These are phyloP conservation scores for Chalciporus sphaerocephalus DNA, from an alignment of 768 basidiomycete genomes.

Conservation along the genomic window DNA sequence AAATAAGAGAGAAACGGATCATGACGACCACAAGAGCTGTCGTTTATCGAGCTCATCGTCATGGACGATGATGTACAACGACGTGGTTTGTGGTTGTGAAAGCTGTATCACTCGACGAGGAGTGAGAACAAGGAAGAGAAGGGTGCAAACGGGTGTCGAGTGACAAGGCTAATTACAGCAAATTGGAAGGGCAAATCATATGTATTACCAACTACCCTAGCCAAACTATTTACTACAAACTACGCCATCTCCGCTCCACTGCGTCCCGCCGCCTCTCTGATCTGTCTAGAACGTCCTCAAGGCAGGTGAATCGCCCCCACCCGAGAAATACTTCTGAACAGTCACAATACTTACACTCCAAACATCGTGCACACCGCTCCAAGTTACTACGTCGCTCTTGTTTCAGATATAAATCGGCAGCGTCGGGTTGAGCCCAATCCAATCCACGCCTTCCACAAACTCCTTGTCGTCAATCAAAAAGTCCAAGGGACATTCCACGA, in stretches of 20 bases:
- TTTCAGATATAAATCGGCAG: slow-evolving; percentile 70
- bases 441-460: slow-evolving; percentile 65
- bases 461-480: slow-evolving; percentile 80
- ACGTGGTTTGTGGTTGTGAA: slow-evolving; percentile 4
- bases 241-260: too few species aligned
- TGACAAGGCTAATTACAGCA: slow-evolving; percentile 6
- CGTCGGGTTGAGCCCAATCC: slow-evolving; percentile 71
- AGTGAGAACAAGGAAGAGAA: slow-evolving; percentile 1
- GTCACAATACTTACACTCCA: slow-evolving; percentile 5
- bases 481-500: slow-evolving; percentile 78
- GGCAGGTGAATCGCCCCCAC: neutral
- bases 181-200: neutral
- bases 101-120: slow-evolving; percentile 2
- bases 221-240: too few species aligned
- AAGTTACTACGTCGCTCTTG: too few species aligned
- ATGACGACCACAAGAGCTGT: slow-evolving; percentile 16
- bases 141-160: neutral
- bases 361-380: too few species aligned
- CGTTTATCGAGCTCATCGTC: slow-evolving; percentile 35
- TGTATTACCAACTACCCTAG: too few species aligned
- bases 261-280: too few species aligned
- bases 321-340: slow-evolving; percentile 8
- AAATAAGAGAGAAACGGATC: slow-evolving; percentile 51
- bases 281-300: too few species aligned
- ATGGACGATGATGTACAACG: slow-evolving; percentile 12